A percentile compares a stretch with the other conserved stretches of the same genome.
These are phyloP conservation scores for Acmispon strigosus DNA, from an alignment of 306 rosid genomes.

Conservation along the genomic window DNA sequence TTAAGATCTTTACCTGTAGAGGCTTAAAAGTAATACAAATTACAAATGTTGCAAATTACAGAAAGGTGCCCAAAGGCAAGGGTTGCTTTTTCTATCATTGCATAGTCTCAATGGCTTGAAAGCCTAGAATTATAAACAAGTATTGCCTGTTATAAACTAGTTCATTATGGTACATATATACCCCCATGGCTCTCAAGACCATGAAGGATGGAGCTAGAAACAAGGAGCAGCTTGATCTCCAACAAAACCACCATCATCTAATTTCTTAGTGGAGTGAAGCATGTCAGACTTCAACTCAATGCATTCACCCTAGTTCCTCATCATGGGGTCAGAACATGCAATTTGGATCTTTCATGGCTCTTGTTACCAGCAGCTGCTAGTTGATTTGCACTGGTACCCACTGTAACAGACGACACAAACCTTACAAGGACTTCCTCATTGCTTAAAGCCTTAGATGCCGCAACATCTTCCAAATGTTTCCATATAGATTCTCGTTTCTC, in stretches of 20 bases:
- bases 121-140: slow-evolving; percentile 19
- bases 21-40: slow-evolving; percentile 8
- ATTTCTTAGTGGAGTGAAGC: no score
- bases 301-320: neutral
- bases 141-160: slow-evolving; percentile 22
- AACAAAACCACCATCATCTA: slow-evolving; percentile 1
- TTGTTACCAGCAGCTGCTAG: slow-evolving; percentile 22
- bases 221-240: slow-evolving; percentile 20
- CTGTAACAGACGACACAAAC: slow-evolving; percentile 36
- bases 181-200: slow-evolving; percentile 26
- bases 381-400: slow-evolving; percentile 26
- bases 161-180: slow-evolving; percentile 37
- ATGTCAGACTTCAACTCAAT: neutral
- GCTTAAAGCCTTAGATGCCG: slow-evolving; percentile 40
- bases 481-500: slow-evolving; percentile 47
- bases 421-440: slow-evolving; percentile 45
- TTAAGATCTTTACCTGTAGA: neutral
- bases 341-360: slow-evolving; percentile 6
- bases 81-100: slow-evolving; percentile 13
- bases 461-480: slow-evolving; percentile 53
- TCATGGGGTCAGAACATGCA: slow-evolving; percentile 4
- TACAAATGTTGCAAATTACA: neutral
- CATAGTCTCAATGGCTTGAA: slow-evolving; percentile 22
- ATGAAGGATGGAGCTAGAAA: slow-evolving; percentile 13
- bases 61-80: neutral